These are phyloP conservation scores for Odonthalia washingtoniensis DNA, from an alignment of 31 red algal species.

Conservation along the genomic window DNA sequence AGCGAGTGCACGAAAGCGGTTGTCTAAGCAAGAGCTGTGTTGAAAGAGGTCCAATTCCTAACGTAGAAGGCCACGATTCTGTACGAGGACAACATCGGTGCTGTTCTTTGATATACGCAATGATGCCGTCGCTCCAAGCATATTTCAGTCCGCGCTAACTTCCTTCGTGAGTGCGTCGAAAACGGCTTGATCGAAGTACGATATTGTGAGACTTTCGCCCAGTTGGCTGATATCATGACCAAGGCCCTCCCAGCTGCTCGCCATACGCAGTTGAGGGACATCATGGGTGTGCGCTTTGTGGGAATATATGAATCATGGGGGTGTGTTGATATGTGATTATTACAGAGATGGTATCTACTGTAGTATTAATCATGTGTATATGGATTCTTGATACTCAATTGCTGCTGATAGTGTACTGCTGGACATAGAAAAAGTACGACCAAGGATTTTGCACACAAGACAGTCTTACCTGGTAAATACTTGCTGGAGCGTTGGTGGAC, in stretches of 20 bases:
- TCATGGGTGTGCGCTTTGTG: not conserved
- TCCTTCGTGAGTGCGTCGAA: not conserved
- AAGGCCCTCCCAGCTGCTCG: conserved; percentile 1
- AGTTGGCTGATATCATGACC: not conserved
- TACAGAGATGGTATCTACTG: not conserved
- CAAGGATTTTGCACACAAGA: not conserved
- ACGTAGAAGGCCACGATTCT: not conserved
- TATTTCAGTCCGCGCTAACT: not conserved
- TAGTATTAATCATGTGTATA: not conserved
- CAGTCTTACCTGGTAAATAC: not conserved
- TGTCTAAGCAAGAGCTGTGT: not conserved
- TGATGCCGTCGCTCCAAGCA: not conserved
- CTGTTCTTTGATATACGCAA: not conserved
- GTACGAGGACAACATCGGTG: conserved; percentile 2
- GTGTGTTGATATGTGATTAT: not conserved
- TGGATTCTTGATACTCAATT: not conserved
- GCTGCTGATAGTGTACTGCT: not conserved
- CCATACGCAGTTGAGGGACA: not conserved
- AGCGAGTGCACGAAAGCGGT: not conserved
- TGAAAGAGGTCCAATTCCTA: not conserved
- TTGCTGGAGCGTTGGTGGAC: not conserved
- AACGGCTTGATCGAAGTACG: not conserved
- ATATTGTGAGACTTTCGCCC: not conserved
- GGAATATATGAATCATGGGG: not conserved
- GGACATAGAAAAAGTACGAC: not conserved